These are phyloP conservation scores for Naganishia sp. DNA, from an alignment of 1,284 basidiomycete genomes.

Conservation along the genomic window DNA sequence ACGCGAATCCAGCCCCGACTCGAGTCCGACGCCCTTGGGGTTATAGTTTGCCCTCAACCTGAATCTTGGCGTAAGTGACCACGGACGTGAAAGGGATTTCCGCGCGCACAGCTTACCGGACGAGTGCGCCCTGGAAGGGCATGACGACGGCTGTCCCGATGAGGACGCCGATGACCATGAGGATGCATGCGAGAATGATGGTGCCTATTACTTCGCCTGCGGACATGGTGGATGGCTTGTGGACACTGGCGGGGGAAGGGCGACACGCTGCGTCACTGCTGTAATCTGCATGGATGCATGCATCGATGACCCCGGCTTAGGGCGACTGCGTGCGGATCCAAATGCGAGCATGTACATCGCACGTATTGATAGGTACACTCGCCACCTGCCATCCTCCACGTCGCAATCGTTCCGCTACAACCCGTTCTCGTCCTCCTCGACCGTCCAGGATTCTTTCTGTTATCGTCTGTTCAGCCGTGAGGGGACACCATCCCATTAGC, in stretches of 20 bases:
- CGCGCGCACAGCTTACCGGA: slow-evolving; percentile 35
- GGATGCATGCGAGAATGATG: slow-evolving; percentile 44
- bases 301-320: background rate
- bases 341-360: background rate
- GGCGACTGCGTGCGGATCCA: background rate
- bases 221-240: slow-evolving; percentile 9
- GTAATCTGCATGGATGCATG: background rate
- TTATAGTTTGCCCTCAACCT: slow-evolving; percentile 56
- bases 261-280: too few relatives aligned
- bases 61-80: too few relatives aligned
- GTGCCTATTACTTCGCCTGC: slow-evolving; percentile 45
- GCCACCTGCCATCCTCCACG: too few relatives aligned
- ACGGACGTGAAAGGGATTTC: background rate
- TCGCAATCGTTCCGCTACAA: too few relatives aligned
- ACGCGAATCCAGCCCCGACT: slow-evolving; percentile 52
- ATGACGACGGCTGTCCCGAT: slow-evolving; percentile 49
- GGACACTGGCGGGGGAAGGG: too few relatives aligned
- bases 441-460: too few relatives aligned
- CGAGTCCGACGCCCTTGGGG: slow-evolving; percentile 69
- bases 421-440: too few relatives aligned
- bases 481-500: too few relatives aligned
- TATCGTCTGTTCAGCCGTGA: too few relatives aligned
- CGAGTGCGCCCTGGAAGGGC: slow-evolving; percentile 52
- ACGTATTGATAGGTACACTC: too few relatives aligned
- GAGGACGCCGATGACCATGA: slow-evolving; percentile 49